Evolutionary conservation across 1,139 yeast species (phyloP), one percentile per base, ranked within the genome.

Genomic region (Suhomyces ambrosiae): DNA sequence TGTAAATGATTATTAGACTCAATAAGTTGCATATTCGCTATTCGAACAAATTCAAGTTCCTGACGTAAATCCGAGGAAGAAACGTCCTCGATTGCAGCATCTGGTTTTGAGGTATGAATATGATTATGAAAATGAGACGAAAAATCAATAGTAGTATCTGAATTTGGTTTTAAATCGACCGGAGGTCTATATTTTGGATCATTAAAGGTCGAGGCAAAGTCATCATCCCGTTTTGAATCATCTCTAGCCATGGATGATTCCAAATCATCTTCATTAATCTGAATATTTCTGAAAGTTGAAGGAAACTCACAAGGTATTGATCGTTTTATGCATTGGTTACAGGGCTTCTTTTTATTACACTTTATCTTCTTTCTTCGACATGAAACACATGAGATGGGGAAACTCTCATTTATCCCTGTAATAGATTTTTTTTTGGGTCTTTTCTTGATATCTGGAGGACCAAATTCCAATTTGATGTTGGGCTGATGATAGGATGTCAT

Each of bases 371-470:
- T 65, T 41, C 68, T 60, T 23, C 74, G 56, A 44, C 74, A 68
- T 9, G 71, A 65, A n/a, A 66, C 53, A 45, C 74, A 68, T 2
- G 73, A 66, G 14, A 68, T 68, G 16, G 74, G 74, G 23, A 62
- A 54, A 10, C 52, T 48, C 37, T 66, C 72, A 6, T 59, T 34
- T 11, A 30, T 23, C 5, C 30, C 32, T 5, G 38, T 24, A 15
- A 26, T 28, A 15, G 38, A 26, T 64, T 61, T 63, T 12, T 26
- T 35, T 15, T 30, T 27, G 17, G 34, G 34, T 23, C 24, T 32
- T 23, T 23, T 38, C 24, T 27, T 27, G 27, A 16, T 8, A 18
- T 34, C 37, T 7, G 28, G 23, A 7, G 9, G 23, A 13, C 30
- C 38, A 7, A 22, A 16, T 23, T 35, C 38, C 10, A 30, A 5